Conservation (phyloP, 2,329 filamentous ascomycete genomes). For the Epichloe brachyelytri region DNA sequence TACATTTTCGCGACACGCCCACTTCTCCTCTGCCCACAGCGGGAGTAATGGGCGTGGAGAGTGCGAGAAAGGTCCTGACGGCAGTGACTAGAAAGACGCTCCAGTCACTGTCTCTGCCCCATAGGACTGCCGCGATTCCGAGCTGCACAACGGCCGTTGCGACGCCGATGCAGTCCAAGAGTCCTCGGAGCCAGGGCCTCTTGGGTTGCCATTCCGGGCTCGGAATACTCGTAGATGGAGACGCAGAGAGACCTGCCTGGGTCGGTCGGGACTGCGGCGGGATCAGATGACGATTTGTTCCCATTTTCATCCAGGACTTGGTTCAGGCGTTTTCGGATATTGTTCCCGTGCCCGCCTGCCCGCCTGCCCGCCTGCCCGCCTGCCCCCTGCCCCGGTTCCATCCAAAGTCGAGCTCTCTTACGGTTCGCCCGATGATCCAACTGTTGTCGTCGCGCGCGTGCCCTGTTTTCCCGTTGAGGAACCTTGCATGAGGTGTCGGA, state of each 20-base stretch:
- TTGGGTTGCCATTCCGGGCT: neutral
- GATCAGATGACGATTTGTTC: neutral
- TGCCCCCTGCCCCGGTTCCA: constrained; percentile 1
- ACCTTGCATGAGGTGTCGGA: constrained; percentile 17
- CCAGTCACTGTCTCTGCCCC: constrained; percentile 22
- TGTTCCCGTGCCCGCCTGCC: neutral
- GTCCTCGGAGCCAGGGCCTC: constrained; percentile 10
- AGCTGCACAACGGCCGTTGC: constrained; percentile 17
- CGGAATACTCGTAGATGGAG: constrained; percentile 11
- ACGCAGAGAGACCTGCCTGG: constrained; percentile 15
- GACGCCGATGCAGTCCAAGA: constrained; percentile 16
- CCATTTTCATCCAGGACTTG: constrained; percentile 3
- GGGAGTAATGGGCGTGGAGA: constrained; percentile 20
- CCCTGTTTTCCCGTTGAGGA: constrained; percentile 24
- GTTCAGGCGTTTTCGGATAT: constrained; percentile 8
- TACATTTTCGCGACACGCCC: constrained; percentile 20
- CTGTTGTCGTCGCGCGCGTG: constrained; percentile 24
- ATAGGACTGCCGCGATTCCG: constrained; percentile 22
- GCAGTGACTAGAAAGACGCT: constrained; percentile 26
- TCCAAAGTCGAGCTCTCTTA: constrained; percentile 27
- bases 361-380: neutral
- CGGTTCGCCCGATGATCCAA: constrained; percentile 30
- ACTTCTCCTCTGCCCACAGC: constrained; percentile 32
- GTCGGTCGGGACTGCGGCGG: constrained; percentile 7
- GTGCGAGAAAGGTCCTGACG: constrained; percentile 23